Evolutionary conservation across 495 filamentous ascomycete species (phyloP), one percentile per base, ranked within the genome.

Genomic region (Neurospora sp.): DNA sequence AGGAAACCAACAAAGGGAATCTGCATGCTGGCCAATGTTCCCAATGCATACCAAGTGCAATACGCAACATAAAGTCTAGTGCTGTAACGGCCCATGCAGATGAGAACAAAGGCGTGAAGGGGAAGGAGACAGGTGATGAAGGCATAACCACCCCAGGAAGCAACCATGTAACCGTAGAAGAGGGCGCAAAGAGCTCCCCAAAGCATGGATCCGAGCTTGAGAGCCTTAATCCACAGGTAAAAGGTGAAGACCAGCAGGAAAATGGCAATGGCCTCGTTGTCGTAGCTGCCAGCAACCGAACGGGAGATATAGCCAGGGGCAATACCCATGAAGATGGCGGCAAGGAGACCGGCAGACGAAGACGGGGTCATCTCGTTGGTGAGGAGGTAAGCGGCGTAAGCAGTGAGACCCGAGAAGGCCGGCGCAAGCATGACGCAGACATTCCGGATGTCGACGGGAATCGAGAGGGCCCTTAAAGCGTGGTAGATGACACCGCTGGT

Each of bases 101-200:
- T 89, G 72, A 99, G 87, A 39, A 98, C 94, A 79, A 99, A 97
- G 18, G 93, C 90, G 81, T 99, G 96, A 69, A 99, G 89, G 44
- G 96, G 96, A 53, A 99, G 90, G 81, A 99, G 85, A 79, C 97
- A 98, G 74, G 96, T 99, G 78, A 99, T 99, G 87, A 99, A 99
- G 74, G 98, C 96, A 82, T 99, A 99, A 80, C 96, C 96, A 85
- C 96, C 96, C 96, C 96, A 99, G 41, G 96, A 96, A 70, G 94
- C 94, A 45, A 99, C 96, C 96, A 99, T 99, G 87, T 99, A 99
- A 72, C 96, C 96, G 81, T 99, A 99, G 84, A 97, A 99, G 73
- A 99, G 84, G 42, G 96, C 96, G 73, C 94, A 94, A 74, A 98
- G 85, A 18, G 93, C 94, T 70, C 93, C 96, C 95, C 95, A 99